Base-by-base conservation (phyloP, 257 asterid genomes). In the Forsythia suspensa region DNA sequence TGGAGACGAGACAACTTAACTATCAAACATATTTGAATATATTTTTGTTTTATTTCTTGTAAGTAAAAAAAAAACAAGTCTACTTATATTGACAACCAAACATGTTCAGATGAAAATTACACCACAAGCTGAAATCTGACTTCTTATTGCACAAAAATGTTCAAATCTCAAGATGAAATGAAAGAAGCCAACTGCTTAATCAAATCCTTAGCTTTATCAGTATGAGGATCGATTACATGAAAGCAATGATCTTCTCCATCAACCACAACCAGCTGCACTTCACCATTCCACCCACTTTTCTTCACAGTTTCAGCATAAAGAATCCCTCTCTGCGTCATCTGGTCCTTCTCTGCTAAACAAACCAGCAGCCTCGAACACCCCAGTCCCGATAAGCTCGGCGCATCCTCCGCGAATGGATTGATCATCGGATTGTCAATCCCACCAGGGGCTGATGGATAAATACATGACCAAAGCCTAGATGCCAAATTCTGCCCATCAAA, bases 201-300 rank as follows among this genome's bases (percentile, higher is more conserved):
- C 1, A 81, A 69, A 71, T 72, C 66, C 76, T 51, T 71, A 15
- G 80, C 80, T 40, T 59, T 81, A 77, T 76, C 75, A 71, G 71
- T 6, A 16, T 76, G 65, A 6, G 83, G 80, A 37, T 74, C 10
- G 5, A 43, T 9, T 2, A 68, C 2, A 2, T 78, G 74, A 72
- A 79, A 82, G 21, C 76, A 74, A 44, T 82, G 86, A 38, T 76
- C 66, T 68, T 79, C 83, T 6, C 86, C 83, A 70, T 82, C 83
- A 15, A 82, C 75, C 43, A 46, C 71, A 6, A 82, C 46, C 1
- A 74, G 20, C 74, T 66, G 78, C 16, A 82, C 57, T 15, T 82
- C 80, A 12, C 86, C 78, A 15, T 57, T 59, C 77, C 75, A 80
- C 1, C 71, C 76, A 55, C 75, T 76, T 29, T 59, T 74, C 77